phyloP scores from a whole-genome alignment of 139 green algal genomes.

The Chlamydomonas sp. region DNA sequence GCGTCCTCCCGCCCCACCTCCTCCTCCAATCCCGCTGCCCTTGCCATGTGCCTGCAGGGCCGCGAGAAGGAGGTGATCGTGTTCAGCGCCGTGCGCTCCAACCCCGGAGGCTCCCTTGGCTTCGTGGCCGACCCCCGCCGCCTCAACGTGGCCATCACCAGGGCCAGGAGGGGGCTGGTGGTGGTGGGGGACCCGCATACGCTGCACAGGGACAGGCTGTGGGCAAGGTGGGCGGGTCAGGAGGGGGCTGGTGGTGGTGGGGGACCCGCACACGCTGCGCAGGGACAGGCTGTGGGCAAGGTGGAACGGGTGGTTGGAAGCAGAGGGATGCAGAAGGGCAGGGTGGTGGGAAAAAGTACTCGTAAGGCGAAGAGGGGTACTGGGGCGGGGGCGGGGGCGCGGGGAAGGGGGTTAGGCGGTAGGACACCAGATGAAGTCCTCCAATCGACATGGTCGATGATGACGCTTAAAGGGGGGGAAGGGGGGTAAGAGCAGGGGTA shows the following conservation, averaged over 20 bases:
- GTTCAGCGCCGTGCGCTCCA: constrained; percentile 89
- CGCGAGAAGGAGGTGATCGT: constrained; percentile 93
- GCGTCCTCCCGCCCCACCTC: not conserved
- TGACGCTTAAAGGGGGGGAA: too few species aligned
- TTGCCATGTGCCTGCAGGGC: constrained; percentile 51
- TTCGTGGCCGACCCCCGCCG: constrained; percentile 88
- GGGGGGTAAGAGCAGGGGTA: too few species aligned
- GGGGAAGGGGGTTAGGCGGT: too few species aligned
- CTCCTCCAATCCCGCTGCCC: not conserved
- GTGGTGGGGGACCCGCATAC: constrained; percentile 54
- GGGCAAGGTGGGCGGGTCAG: constrained; percentile 71
- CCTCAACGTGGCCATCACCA: constrained; percentile 94
- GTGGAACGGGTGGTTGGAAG: constrained; percentile 44
- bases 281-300: constrained; percentile 42
- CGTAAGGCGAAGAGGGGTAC: too few species aligned
- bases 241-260: constrained; percentile 66
- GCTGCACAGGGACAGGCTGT: constrained; percentile 42
- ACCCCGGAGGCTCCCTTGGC: constrained; percentile 70
- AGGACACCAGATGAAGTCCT: too few species aligned
- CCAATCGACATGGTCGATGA: too few species aligned
- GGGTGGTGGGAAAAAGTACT: too few species aligned
- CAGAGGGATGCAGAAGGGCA: not conserved
- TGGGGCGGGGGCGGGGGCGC: too few species aligned
- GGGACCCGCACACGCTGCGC: constrained; percentile 55
- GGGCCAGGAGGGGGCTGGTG: constrained; percentile 64